Evolutionary conservation across 805 yeast species (phyloP), one percentile per base, ranked within the genome.

Genomic region (Starmerella apis): DNA sequence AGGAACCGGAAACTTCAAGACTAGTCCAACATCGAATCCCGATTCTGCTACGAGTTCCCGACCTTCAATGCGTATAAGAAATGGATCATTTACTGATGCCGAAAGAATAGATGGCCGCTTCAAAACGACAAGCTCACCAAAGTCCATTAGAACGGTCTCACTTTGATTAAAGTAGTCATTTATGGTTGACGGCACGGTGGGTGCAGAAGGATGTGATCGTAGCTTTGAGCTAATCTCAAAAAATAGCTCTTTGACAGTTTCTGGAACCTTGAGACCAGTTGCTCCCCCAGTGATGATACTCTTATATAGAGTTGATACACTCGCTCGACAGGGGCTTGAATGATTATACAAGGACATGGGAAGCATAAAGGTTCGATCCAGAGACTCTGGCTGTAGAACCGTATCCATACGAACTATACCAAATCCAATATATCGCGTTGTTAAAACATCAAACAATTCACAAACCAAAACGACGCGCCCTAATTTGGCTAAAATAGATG

Each of bases 141-240:
- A 9, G 14, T 41, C 44, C n/a, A 41, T 4, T n/a, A 41, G 27
- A 4, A 41, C 33, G 10, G 25, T 18, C 11, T 41, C 44, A 13
- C 33, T 41, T 3, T 6, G 27, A 16, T 41, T 41, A 2, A 41
- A 19, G 44, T 41, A 41, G n/a, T 41, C 44, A 27, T 41, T 41
- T n/a, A 25, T 23, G 5, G 33, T 25, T n/a, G 44, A 41, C 6
- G 13, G 4, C 4, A 25, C 33, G 3, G 3, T 8, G 8, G 22
- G 16, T 4, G 19, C 11, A 25, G 33, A 16, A 14, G 33, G 31
- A 24, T 18, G 33, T 6, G 24, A 14, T 4, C 8, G 33, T 14
- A 27, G n/a, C 24, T 41, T 41, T 10, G 33, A 3, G 1, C 16
- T n/a, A 16, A 25, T 13, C n/a, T 25, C 33, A n/a, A 41, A 41